Evolutionary conservation across 1,139 yeast genomes (phyloP), one percentile per base, ranked within the genome.

Genomic region (Blastobotrys capitulatus): DNA sequence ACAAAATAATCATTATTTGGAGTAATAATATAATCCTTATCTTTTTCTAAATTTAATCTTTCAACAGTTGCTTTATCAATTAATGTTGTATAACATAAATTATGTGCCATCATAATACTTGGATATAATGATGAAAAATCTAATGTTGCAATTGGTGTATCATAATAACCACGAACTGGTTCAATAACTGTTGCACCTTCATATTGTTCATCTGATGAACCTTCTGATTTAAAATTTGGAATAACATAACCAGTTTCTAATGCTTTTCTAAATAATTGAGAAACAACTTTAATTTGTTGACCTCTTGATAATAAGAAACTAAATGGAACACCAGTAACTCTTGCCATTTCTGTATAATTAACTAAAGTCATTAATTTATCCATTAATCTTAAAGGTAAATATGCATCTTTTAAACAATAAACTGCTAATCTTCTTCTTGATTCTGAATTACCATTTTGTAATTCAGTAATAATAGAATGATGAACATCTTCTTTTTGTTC

Each of bases 181-280:
- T 94, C 98, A 67, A 94, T 94, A 58, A 94, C 99, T 0, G 98
- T 94, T 3, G 98, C 99, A 70, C 99, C 99, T 68, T 94, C 98
- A 63, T 90, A 94, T 64, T 90, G 97, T 65, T 90, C 97, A 54
- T 80, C 84, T 10, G 75, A 64, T 53, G 83, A 79, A 2, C 94
- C 96, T 60, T 85, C 95, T 54, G 83, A 81, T 59, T 78, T 83
- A 80, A 90, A 75, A 63, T 92, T 92, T 0, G 99, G 99, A 39
- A 92, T 83, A 4, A 94, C 89, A 49, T 90, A 80, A 58, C 86
- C 87, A 56, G 86, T 83, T 58, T 87, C 80, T 35, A 88, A 72
- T 63, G 98, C 92, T 66, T 92, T 94, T 60, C 99, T 77, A 68
- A 87, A 92, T 48, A 94, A 73, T 69, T 94, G 99, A 0, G 97